Evolutionary conservation across 164 flowering plant species (phyloP), one percentile per base, ranked within the genome.

Genomic region (Cinnamomum chago): DNA sequence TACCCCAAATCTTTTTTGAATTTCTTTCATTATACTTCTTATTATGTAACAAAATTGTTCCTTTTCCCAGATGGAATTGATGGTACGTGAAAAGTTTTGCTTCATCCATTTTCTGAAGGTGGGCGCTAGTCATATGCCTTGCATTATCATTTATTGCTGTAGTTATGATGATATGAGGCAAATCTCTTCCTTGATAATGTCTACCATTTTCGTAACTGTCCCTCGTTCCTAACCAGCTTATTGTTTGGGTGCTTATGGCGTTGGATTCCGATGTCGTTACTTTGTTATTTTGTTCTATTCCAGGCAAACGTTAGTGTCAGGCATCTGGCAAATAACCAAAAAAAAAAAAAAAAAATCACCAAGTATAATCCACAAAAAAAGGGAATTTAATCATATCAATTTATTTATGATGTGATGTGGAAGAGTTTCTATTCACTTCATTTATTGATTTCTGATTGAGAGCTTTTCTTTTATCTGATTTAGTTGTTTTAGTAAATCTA

Each of bases 21-120:
- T 73, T 50, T 72, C 52, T 73, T 33, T 62, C 52, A 47, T 40
- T 7, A 67, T 69, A 11, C 71, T 67, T 27, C 73, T 62, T 47
- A 64, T n/a, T 70, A 30, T 76, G 86, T 87, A 80, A 85, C 85
- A 40, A 25, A 79, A 77, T 71, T 86, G 79, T 79, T 86, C 77
- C 82, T 84, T 88, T 86, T 84, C 84, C 86, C 97, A 91, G 97
- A 90, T 91, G 91, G 81, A 83, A 71, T 82, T 84, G 96, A 90
- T 87, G 93, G 84, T 82, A 88, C 96, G 92, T 90, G 91, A 87
- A 80, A 77, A 78, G 78, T 78, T 79, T 73, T 86, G 89, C 74
- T 51, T 70, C 79, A 35, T 58, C 70, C 52, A 35, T 52, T 75
- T 72, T 81, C 35, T 75, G 81, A 82, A 91, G 96, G 90, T 88